Conservation (phyloP, 352 stramenopile genomes). For the Phytophthora tentaculata region DNA sequence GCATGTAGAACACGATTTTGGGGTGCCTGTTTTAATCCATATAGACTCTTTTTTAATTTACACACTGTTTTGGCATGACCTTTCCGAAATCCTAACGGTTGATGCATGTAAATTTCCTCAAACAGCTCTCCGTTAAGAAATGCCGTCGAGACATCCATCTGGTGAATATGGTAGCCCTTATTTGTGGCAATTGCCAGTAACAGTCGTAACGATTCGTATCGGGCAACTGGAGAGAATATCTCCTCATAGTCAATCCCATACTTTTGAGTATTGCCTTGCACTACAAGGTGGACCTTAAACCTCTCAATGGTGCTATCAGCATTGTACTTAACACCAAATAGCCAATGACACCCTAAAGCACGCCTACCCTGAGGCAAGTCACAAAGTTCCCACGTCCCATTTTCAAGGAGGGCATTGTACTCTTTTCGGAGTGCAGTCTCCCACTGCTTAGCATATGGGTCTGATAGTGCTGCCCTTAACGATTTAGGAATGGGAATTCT, state of each 20-base stretch:
- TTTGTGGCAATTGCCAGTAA: not conserved
- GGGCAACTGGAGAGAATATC: no score
- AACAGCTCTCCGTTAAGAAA: not conserved
- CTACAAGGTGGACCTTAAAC: no score
- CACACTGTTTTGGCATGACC: not conserved
- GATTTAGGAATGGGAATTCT: not conserved
- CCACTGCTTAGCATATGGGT: not conserved
- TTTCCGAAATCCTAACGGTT: not conserved
- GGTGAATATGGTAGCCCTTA: not conserved
- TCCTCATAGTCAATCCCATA: no score
- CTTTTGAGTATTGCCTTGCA: not conserved
- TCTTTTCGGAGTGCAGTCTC: not conserved
- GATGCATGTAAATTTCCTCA: not conserved
- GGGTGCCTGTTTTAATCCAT: not conserved
- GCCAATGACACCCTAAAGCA: not conserved
- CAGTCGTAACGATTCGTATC: no score
- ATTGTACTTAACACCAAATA: not conserved
- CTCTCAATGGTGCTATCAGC: not conserved
- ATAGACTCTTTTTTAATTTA: not conserved
- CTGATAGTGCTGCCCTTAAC: not conserved
- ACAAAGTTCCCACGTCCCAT: not conserved
- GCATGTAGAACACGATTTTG: not conserved
- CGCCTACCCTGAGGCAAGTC: not conserved
- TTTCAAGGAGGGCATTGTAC: not conserved
- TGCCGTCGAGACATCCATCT: no score